These are phyloP conservation scores for Boletus patriciae DNA, from an alignment of 768 basidiomycete species.

Conservation along the genomic window DNA sequence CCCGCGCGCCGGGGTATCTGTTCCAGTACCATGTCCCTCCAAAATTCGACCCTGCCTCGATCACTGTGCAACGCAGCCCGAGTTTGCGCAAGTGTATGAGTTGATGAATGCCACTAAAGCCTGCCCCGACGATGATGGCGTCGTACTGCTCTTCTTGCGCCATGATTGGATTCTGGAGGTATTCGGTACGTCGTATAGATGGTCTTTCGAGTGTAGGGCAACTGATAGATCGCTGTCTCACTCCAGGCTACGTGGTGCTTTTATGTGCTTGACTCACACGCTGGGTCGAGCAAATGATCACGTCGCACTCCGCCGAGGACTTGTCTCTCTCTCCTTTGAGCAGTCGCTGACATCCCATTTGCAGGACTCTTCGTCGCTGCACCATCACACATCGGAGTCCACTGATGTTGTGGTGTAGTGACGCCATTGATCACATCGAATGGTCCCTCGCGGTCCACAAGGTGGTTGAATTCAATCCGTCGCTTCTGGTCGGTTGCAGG, in stretches of 20 bases:
- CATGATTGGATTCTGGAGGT: background rate
- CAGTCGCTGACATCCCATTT: background rate
- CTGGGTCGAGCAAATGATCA: background rate
- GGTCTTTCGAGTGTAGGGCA: background rate
- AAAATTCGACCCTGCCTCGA: constrained; percentile 15
- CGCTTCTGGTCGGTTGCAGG: background rate
- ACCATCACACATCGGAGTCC: too few species aligned
- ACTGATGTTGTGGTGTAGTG: background rate
- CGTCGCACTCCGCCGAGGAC: background rate
- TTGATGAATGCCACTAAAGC: constrained; percentile 15
- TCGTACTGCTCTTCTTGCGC: constrained; percentile 7
- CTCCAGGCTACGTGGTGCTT: too few species aligned
- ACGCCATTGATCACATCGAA: background rate
- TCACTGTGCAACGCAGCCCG: constrained; percentile 11
- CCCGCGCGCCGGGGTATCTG: constrained; percentile 15
- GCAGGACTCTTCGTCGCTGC: background rate
- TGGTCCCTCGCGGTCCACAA: background rate
- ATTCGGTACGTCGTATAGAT: too few species aligned
- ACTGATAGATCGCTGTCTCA: too few species aligned
- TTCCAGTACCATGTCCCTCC: constrained; percentile 20
- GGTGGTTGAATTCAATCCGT: background rate
- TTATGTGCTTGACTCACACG: background rate
- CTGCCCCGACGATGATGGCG: constrained; percentile 17
- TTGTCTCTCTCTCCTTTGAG: too few species aligned
- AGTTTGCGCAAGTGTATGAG: constrained; percentile 8